Evolutionary conservation across 2,329 filamentous ascomycete species (phyloP).

Genomic region (Claviceps sp.): DNA sequence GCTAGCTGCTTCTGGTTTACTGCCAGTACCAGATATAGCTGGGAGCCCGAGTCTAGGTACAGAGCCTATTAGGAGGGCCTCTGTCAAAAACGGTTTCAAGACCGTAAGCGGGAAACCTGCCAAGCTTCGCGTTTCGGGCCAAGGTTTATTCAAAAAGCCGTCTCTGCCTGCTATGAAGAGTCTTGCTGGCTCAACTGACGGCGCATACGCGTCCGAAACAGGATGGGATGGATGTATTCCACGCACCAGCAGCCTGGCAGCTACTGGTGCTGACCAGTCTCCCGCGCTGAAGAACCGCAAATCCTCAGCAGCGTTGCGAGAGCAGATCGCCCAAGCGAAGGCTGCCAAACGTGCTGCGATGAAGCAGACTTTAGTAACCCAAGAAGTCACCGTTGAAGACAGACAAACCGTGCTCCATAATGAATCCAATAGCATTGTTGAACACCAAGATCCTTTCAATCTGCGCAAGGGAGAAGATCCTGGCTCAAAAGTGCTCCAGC

Average conservation of each 20-base stretch:
- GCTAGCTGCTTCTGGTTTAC: slow-evolving; percentile 14
- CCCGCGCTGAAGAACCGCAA: slow-evolving; percentile 31
- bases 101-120: slow-evolving; percentile 31
- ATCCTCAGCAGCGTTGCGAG: slow-evolving; percentile 68
- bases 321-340: slow-evolving; percentile 88
- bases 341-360: slow-evolving; percentile 54
- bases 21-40: slow-evolving; percentile 11
- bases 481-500: slow-evolving; percentile 54
- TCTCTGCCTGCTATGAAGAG: slow-evolving; percentile 28
- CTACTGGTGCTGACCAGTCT: slow-evolving; percentile 8
- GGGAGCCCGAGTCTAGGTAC: slow-evolving; percentile 28
- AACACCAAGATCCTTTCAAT: slow-evolving; percentile 55
- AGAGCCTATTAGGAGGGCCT: slow-evolving; percentile 10
- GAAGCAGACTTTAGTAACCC: slow-evolving; percentile 17
- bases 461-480: slow-evolving; percentile 43
- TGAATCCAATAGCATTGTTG: slow-evolving; percentile 36
- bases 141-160: slow-evolving; percentile 42
- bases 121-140: slow-evolving; percentile 38
- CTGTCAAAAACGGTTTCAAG: slow-evolving; percentile 31
- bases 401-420: slow-evolving; percentile 32
- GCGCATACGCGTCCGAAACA: slow-evolving; percentile 3
- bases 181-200: slow-evolving; percentile 5
- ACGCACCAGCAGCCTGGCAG: slow-evolving; percentile 9
- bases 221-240: slow-evolving; percentile 20
- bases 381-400: slow-evolving; percentile 2